A percentile compares a stretch with the other conserved stretches of the same genome.
Conservation (phyloP, 1,139 yeast genomes). For the Hyphopichia fennica region DNA sequence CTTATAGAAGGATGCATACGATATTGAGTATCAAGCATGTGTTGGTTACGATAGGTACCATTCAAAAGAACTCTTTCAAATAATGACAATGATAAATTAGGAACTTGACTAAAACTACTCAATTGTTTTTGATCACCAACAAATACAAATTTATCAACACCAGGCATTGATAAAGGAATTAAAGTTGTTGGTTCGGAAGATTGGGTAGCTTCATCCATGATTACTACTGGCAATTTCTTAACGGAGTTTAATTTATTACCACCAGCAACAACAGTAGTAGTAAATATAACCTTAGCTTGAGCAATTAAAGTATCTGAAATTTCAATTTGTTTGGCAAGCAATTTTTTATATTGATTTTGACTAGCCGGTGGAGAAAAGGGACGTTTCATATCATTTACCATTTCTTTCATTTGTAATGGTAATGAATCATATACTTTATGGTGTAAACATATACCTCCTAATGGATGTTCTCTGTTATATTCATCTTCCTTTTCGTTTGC, state of each 20-base stretch:
- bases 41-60: slow-evolving; percentile 57
- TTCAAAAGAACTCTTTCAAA: slow-evolving; percentile 59
- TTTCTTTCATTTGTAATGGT: slow-evolving; percentile 44
- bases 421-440: slow-evolving; percentile 55
- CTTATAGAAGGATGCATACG: slow-evolving; percentile 71
- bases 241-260: slow-evolving; percentile 60
- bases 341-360: slow-evolving; percentile 49
- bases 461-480: slow-evolving; percentile 54
- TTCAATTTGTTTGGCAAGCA: slow-evolving; percentile 41
- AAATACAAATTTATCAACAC: slow-evolving; percentile 64
- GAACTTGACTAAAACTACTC: slow-evolving; percentile 66
- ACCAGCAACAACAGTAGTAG: slow-evolving; percentile 73
- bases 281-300: slow-evolving; percentile 68
- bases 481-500: slow-evolving; percentile 63
- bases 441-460: slow-evolving; percentile 62
- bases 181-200: slow-evolving; percentile 70
- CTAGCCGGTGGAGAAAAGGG: slow-evolving; percentile 38
- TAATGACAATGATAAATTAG: slow-evolving; percentile 55
- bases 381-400: slow-evolving; percentile 40
- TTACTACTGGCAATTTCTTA: slow-evolving; percentile 61
- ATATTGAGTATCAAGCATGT: slow-evolving; percentile 71
- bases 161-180: slow-evolving; percentile 68
- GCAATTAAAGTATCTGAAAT: slow-evolving; percentile 52
- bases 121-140: slow-evolving; percentile 73
- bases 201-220: slow-evolving; percentile 64